Evolutionary conservation across 164 flowering plant species (phyloP), one percentile per base, ranked within the genome.

Genomic region (Santalum album): DNA sequence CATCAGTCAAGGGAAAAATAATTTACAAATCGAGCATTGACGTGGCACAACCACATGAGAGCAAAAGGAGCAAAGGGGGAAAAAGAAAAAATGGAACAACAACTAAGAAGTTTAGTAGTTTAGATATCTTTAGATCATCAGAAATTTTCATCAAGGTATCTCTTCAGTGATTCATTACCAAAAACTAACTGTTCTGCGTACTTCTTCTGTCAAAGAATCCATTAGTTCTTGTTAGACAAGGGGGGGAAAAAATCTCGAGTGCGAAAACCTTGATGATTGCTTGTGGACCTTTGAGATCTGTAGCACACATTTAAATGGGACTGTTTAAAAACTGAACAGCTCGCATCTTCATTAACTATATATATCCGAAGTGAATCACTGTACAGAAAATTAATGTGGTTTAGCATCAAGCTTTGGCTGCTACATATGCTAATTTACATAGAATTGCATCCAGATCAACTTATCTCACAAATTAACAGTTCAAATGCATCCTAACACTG

Each of bases 1-100:
- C 18, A 32, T 46, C 21, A 24, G 46, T 32, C 26, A 56, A 46
- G 17, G 51, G n/a, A n/a, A n/a, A n/a, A n/a, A n/a, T n/a, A n/a
- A n/a, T n/a, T n/a, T n/a, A n/a, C n/a, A n/a, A n/a, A n/a, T n/a
- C n/a, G n/a, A n/a, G n/a, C n/a, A n/a, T n/a, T n/a, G n/a, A n/a
- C n/a, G n/a, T n/a, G n/a, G n/a, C n/a, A n/a, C n/a, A n/a, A n/a
- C n/a, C n/a, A n/a, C n/a, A n/a, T n/a, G n/a, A n/a, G n/a, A n/a
- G n/a, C n/a, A n/a, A n/a, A n/a, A n/a, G n/a, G n/a, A n/a, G n/a
- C n/a, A n/a, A n/a, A n/a, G n/a, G n/a, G n/a, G n/a, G n/a, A n/a
- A n/a, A n/a, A n/a, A n/a, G n/a, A n/a, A n/a, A n/a, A n/a, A n/a
- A n/a, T n/a, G n/a, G n/a, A n/a, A n/a, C n/a, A n/a, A n/a, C n/a